These are phyloP conservation scores for Coniella lustricola DNA, from an alignment of 2,329 filamentous ascomycete genomes.

Conservation along the genomic window DNA sequence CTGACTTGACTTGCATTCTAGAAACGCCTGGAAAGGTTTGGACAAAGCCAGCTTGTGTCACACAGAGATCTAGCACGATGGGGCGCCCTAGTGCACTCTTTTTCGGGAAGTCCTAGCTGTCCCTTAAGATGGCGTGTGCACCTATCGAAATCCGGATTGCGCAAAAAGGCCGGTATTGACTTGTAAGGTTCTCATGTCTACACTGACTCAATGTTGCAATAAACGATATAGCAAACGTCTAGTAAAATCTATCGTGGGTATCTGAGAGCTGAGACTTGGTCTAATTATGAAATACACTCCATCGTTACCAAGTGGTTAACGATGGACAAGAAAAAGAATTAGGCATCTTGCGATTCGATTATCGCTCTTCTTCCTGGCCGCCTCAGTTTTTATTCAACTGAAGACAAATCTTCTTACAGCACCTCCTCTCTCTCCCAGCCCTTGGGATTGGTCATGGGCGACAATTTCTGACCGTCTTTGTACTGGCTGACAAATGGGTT, in stretches of 20 bases:
- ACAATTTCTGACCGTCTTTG: conserved; percentile 58
- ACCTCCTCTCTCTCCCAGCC: conserved; percentile 85
- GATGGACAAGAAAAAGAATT: too few species aligned
- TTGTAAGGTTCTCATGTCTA: neutral
- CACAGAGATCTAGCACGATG: too few species aligned
- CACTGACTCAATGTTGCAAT: neutral
- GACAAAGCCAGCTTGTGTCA: too few species aligned
- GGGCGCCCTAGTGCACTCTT: too few species aligned
- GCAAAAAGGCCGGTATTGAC: too few species aligned
- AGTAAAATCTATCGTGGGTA: conserved; percentile 5
- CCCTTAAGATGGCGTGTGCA: neutral
- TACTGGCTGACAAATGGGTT: conserved; percentile 88
- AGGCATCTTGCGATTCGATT: too few species aligned
- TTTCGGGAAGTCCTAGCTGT: neutral
- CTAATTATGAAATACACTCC: neutral
- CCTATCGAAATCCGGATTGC: too few species aligned
- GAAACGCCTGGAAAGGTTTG: too few species aligned
- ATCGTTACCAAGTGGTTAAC: too few species aligned
- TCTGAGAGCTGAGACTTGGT: conserved; percentile 5
- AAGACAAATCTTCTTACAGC: neutral
- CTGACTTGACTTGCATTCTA: too few species aligned
- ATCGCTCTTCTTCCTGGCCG: too few species aligned
- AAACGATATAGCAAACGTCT: neutral
- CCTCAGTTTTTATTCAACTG: too few species aligned
- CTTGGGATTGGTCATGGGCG: conserved; percentile 53